Evolutionary conservation across 257 asterid species (phyloP).

Genomic region (Nicotiana otophora): DNA sequence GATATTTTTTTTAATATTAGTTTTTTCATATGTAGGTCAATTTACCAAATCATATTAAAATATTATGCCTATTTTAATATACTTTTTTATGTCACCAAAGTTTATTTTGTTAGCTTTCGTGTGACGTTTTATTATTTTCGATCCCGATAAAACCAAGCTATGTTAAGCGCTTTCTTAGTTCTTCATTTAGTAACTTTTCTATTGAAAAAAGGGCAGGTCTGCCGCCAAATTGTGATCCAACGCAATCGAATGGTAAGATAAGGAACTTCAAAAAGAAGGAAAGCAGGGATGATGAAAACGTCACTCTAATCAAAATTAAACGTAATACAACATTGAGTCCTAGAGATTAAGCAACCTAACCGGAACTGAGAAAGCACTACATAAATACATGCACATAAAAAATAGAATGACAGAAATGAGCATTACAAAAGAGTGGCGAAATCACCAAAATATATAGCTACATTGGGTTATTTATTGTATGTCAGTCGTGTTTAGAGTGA

Average conservation of each 20-base stretch:
- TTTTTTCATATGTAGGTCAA: too few species aligned
- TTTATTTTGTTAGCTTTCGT: too few species aligned
- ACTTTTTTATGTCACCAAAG: too few species aligned
- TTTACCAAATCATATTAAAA: too few species aligned
- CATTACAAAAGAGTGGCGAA: not conserved
- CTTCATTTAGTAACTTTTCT: too few species aligned
- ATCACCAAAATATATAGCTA: not conserved
- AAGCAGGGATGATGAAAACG: not conserved
- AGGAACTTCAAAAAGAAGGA: not conserved
- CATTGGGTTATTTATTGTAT: not conserved
- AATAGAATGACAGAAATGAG: not conserved
- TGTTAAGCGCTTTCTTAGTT: too few species aligned
- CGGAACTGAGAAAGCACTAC: not conserved
- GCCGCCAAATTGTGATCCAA: not conserved
- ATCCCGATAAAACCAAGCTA: too few species aligned
- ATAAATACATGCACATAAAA: not conserved
- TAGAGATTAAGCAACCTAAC: not conserved
- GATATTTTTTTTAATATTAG: too few species aligned
- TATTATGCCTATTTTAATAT: too few species aligned
- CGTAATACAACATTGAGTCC: not conserved
- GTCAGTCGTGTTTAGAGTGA: conserved; percentile 51
- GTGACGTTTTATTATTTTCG: too few species aligned
- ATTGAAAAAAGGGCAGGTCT: too few species aligned
- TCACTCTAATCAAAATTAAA: not conserved
- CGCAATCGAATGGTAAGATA: not conserved